phyloP scores from a whole-genome alignment of 2,329 filamentous ascomycete genomes.

The Pestalotiopsis sp. region DNA sequence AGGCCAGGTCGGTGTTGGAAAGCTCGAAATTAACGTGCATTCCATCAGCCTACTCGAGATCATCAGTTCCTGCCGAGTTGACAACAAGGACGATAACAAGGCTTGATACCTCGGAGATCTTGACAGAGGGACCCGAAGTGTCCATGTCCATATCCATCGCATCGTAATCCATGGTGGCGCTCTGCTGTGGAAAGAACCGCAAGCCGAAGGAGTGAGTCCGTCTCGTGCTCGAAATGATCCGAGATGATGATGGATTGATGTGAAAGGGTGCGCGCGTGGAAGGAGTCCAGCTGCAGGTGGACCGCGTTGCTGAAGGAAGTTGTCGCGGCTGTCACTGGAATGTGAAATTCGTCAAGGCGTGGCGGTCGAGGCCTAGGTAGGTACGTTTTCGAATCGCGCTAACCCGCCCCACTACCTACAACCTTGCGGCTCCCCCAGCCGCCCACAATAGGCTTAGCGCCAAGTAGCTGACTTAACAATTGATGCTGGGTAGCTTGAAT shows the following conservation, averaged over 20 bases:
- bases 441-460: too few species aligned
- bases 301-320: neutral
- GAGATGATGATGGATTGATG: neutral
- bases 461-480: too few species aligned
- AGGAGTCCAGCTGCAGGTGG: neutral
- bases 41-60: conserved; percentile 65
- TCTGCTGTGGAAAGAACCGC: conserved; percentile 14
- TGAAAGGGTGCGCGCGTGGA: neutral
- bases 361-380: neutral
- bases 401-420: too few species aligned
- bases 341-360: conserved; percentile 12
- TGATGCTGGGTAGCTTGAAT: too few species aligned
- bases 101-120: conserved; percentile 58
- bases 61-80: neutral
- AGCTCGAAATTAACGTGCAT: conserved; percentile 91
- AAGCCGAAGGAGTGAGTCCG: neutral
- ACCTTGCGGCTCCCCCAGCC: too few species aligned
- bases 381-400: too few species aligned
- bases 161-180: conserved; percentile 57
- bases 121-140: conserved; percentile 58
- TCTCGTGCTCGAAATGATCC: neutral
- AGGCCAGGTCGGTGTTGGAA: conserved; percentile 83
- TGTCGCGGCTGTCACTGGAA: neutral
- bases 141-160: conserved; percentile 63
- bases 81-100: neutral